phyloP scores from a whole-genome alignment of 2,329 filamentous ascomycete genomes.

The Xylaria sp. region DNA sequence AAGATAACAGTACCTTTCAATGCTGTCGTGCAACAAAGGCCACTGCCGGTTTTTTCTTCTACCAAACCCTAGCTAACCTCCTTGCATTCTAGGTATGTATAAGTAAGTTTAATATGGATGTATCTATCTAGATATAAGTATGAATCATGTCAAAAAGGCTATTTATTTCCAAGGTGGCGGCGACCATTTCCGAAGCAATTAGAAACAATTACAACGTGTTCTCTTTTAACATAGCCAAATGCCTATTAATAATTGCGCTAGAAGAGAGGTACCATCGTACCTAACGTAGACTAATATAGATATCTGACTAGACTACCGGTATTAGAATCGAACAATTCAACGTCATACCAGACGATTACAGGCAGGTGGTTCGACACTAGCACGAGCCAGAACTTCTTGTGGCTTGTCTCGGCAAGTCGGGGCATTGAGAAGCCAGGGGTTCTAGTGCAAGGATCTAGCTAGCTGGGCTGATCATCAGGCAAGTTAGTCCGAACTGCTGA shows the following conservation, averaged over 20 bases:
- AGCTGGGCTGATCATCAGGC: slow-evolving; percentile 10
- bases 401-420: slow-evolving; percentile 17
- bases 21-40: too few species aligned
- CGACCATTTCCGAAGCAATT: not conserved
- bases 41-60: too few species aligned
- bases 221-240: slow-evolving; percentile 33
- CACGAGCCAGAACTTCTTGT: slow-evolving; percentile 21
- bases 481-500: too few species aligned
- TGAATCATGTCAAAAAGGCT: not conserved
- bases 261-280: slow-evolving; percentile 15
- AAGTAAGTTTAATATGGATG: too few species aligned
- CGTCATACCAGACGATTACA: slow-evolving; percentile 47
- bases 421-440: not conserved
- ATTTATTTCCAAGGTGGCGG: not conserved
- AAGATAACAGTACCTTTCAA: not conserved
- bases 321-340: slow-evolving; percentile 35
- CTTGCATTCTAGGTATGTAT: too few species aligned
- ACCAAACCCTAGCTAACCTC: too few species aligned
- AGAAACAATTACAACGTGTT: slow-evolving; percentile 39
- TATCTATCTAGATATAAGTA: not conserved
- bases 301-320: not conserved
- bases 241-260: slow-evolving; percentile 29
- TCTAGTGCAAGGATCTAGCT: not conserved
- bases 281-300: not conserved
- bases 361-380: slow-evolving; percentile 38